Conservation (phyloP, 1,284 basidiomycete genomes). For the Ustilago bromivora region DNA sequence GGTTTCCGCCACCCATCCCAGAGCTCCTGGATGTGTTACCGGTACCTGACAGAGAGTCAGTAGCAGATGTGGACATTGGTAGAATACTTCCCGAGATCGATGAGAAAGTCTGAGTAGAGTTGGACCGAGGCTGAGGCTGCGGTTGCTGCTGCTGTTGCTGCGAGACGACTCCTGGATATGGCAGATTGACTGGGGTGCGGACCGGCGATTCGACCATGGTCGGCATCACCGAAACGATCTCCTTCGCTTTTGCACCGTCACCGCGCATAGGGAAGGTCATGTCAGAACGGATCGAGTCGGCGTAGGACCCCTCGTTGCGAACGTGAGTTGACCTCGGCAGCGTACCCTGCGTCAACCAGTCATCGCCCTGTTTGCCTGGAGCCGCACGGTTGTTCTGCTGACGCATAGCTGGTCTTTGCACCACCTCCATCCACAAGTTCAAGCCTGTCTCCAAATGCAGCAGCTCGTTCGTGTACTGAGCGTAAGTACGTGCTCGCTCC, state of each 20-base stretch:
- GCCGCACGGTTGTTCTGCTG: slow-evolving; percentile 32
- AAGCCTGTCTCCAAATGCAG: slow-evolving; percentile 49
- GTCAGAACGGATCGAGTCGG: slow-evolving; percentile 60
- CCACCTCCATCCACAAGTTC: slow-evolving; percentile 54
- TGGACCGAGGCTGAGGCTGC: slow-evolving; percentile 22
- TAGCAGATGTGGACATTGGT: neutral
- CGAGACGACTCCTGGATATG: slow-evolving; percentile 51
- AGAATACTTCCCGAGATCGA: slow-evolving; percentile 11
- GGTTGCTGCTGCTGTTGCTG: slow-evolving; percentile 24
- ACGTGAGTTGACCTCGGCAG: slow-evolving; percentile 33
- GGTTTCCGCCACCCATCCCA: slow-evolving; percentile 21
- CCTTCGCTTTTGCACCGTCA: slow-evolving; percentile 62
- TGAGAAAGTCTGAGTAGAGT: slow-evolving; percentile 33
- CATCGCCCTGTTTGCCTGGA: slow-evolving; percentile 10
- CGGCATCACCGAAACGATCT: slow-evolving; percentile 48
- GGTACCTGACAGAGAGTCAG: slow-evolving; percentile 12
- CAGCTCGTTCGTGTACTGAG: slow-evolving; percentile 60
- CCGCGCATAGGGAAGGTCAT: slow-evolving; percentile 65
- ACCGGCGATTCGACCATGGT: slow-evolving; percentile 51
- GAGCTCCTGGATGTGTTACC: slow-evolving; percentile 10
- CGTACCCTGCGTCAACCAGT: slow-evolving; percentile 23
- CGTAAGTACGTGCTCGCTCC: slow-evolving; percentile 60
- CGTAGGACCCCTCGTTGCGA: slow-evolving; percentile 52
- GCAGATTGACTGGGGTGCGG: slow-evolving; percentile 38
- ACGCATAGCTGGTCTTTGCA: slow-evolving; percentile 48